A percentile compares a stretch with the other conserved stretches of the same genome.
phyloP scores from a whole-genome alignment of 2,329 filamentous ascomycete species.

The Microthyrium microscopicum region DNA sequence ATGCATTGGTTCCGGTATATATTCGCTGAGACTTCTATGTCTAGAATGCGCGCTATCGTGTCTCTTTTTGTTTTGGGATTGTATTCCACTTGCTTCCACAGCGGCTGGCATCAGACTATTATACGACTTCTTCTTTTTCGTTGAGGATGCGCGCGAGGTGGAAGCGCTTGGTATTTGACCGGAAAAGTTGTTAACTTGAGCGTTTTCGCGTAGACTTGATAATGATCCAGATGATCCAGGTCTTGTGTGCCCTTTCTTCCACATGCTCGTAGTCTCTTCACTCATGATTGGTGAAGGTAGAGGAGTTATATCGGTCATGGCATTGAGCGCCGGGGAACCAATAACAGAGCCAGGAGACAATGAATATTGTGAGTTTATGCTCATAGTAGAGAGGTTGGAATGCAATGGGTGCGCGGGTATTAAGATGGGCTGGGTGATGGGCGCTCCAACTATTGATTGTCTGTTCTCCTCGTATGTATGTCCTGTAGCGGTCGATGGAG shows the following conservation, averaged over 20 bases:
- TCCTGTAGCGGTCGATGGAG: conserved; percentile 3
- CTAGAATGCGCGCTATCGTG: conserved; percentile 3
- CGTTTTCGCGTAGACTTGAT: conserved; percentile 4
- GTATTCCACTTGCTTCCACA: conserved; percentile 15
- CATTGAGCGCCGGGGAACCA: conserved; percentile 30
- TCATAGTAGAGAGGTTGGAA: conserved; percentile 25
- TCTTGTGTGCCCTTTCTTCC: conserved; percentile 20
- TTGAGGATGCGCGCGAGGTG: conserved; percentile 17
- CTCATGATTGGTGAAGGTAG: conserved; percentile 31
- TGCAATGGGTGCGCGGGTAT: conserved; percentile 9
- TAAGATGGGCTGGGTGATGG: not conserved
- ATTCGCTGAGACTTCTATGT: conserved; percentile 80
- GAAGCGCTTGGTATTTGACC: conserved; percentile 11
- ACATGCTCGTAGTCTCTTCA: conserved; percentile 24
- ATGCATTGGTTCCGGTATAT: conserved; percentile 54
- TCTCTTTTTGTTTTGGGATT: not conserved
- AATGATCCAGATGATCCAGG: conserved; percentile 18
- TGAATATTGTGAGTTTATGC: conserved; percentile 22
- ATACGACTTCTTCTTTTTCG: conserved; percentile 30
- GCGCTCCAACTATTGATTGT: too few species aligned
- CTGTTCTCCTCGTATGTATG: too few species aligned
- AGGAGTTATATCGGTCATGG: conserved; percentile 33
- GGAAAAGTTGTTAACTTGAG: not conserved
- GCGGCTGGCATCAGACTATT: conserved; percentile 25
- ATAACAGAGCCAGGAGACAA: conserved; percentile 28